phyloP scores from a whole-genome alignment of 2,329 filamentous ascomycete species.

The Teratosphaeria nubilosa region DNA sequence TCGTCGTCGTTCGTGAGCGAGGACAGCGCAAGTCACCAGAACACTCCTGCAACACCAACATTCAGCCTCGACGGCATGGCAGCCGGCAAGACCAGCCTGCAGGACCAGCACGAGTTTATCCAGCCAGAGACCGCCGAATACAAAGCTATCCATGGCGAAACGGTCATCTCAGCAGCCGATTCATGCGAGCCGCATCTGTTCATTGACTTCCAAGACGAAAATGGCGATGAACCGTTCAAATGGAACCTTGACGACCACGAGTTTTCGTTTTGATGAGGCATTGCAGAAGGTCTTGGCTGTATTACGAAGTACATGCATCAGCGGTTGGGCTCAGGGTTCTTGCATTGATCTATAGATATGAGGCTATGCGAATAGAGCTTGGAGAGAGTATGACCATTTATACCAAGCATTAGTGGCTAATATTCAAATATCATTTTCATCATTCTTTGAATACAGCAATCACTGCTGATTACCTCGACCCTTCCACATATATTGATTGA shows the following conservation, averaged over 20 bases:
- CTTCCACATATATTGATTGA: no score
- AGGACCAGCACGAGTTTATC: background rate
- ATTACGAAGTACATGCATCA: background rate
- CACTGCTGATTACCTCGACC: no score
- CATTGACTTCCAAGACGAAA: background rate
- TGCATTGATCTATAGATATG: no score
- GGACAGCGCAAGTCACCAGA: background rate
- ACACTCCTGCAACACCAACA: background rate
- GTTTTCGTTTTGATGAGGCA: background rate
- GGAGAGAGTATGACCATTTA: no score
- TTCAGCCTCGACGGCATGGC: background rate
- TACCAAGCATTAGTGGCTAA: no score
- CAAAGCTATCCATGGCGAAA: background rate
- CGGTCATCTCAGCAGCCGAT: background rate
- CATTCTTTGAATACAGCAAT: no score
- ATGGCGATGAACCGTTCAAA: background rate
- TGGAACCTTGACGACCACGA: background rate
- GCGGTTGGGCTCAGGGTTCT: no score
- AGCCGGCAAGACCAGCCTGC: background rate
- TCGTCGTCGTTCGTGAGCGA: background rate
- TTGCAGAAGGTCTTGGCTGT: background rate
- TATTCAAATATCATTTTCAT: no score
- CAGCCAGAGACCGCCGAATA: background rate
- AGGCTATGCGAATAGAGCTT: no score
- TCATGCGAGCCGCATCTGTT: background rate